Base-by-base conservation (phyloP, 441 rosid genomes). In the Biscutella laevigata region DNA sequence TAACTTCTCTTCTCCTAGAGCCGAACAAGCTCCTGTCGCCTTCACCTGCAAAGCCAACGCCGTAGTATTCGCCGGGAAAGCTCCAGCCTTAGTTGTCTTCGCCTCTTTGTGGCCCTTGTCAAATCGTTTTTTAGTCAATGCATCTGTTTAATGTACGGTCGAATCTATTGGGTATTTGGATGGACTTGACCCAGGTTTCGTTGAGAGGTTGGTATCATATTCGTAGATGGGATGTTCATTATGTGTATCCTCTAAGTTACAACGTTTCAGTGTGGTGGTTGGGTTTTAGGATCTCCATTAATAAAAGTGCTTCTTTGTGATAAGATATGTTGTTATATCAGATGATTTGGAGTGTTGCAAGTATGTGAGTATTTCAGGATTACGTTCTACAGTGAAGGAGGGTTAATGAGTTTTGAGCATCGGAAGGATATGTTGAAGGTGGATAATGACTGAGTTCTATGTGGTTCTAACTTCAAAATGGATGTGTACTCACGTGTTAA, bases 361-460 rank as follows among this genome's bases (percentile, higher is more conserved):
- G 3, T 20, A 5, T 39, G 15, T 49, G 12, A 5, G 1, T n/a
- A 4, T 36, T 64, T 60, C 71, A 47, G 98, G 96, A n/a, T 91
- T n/a, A 85, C 83, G 96, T 82, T 83, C 70, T 82, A 91, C 49
- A 85, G 83, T 4, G 89, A 73, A 30, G 82, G 70, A 61, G 98
- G 98, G 24, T 57, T 91, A 69, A 78, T 61, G 89, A 91, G 95
- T 71, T 91, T 83, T 37, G 96, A 85, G 83, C 94, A 91, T 64
- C 98, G 95, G 5, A 72, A 77, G 74, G 87, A 94, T 1, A 79
- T 91, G 91, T 94, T 91, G 0, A 83, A 96, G 60, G 74, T 91
- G 16, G 95, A 91, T 29, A 88, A 95, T 19, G 96, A 91, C 8
- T 96, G 96, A 4, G 81, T 60, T 1, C 77, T 91, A 43, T 81